A percentile compares a stretch with the other conserved stretches of the same genome.
These are phyloP conservation scores for Triangularia setosa DNA, from an alignment of 2,329 filamentous ascomycete species.

Conservation along the genomic window DNA sequence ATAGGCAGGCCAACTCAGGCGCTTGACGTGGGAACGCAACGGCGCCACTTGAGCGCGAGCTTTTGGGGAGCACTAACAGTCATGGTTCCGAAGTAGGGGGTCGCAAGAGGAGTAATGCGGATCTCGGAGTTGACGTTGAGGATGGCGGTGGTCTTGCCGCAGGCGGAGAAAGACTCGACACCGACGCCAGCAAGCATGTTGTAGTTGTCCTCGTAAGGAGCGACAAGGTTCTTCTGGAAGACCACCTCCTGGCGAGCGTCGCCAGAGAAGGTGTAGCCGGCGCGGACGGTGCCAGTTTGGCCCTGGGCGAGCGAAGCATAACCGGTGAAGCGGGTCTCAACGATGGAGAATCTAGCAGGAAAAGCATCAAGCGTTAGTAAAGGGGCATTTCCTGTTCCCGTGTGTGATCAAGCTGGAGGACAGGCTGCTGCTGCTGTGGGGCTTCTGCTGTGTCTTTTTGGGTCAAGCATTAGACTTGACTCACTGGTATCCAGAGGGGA, in stretches of 20 bases:
- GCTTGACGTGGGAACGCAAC: slow-evolving; percentile 10
- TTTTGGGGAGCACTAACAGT: slow-evolving; percentile 24
- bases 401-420: background rate
- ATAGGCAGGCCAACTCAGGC: background rate
- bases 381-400: background rate
- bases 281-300: slow-evolving; percentile 28
- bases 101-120: slow-evolving; percentile 27
- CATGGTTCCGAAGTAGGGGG: slow-evolving; percentile 26
- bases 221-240: slow-evolving; percentile 29
- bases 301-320: slow-evolving; percentile 27
- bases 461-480: slow-evolving; percentile 6
- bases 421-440: no score
- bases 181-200: slow-evolving; percentile 28
- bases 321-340: slow-evolving; percentile 29
- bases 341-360: slow-evolving; percentile 25
- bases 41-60: slow-evolving; percentile 16
- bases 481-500: slow-evolving; percentile 27
- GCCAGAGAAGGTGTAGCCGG: slow-evolving; percentile 29
- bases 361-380: background rate
- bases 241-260: slow-evolving; percentile 27
- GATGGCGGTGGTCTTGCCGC: slow-evolving; percentile 26
- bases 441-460: background rate
- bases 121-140: slow-evolving; percentile 31
- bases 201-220: slow-evolving; percentile 29
- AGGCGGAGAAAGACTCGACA: slow-evolving; percentile 25